Percentiles rank a stretch among this genome's conserved stretches.
These are phyloP conservation scores for Cutaneotrichosporon dermatis DNA, from an alignment of 1,284 basidiomycete genomes.

Conservation along the genomic window DNA sequence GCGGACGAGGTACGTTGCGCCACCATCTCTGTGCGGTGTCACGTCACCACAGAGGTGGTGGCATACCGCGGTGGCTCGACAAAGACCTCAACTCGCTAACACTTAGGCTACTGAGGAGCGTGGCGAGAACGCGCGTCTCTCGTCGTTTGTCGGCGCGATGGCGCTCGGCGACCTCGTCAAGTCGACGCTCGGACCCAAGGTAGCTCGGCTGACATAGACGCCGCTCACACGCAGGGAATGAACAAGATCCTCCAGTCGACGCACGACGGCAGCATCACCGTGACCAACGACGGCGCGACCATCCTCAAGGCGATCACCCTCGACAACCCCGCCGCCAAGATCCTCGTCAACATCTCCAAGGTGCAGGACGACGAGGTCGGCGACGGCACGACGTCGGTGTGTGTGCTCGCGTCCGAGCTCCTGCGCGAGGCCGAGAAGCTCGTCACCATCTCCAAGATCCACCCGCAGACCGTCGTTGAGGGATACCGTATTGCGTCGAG, in stretches of 20 bases:
- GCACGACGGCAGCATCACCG: constrained; percentile 86
- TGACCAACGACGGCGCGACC: constrained; percentile 98
- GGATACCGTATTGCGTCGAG: constrained; percentile 89
- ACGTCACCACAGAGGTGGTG: neutral
- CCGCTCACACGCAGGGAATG: constrained; percentile 44
- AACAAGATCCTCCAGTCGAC: constrained; percentile 65
- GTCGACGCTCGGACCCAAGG: constrained; percentile 95
- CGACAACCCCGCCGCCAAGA: constrained; percentile 98
- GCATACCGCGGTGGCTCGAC: neutral
- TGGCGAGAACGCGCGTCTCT: constrained; percentile 97
- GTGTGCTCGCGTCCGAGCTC: constrained; percentile 87
- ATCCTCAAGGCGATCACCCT: constrained; percentile 96
- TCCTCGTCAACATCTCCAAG: constrained; percentile 99
- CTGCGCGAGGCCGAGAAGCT: constrained; percentile 94
- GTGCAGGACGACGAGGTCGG: constrained; percentile 99
- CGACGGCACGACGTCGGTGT: constrained; percentile 93
- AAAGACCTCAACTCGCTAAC: neutral
- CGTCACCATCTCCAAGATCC: constrained; percentile 78
- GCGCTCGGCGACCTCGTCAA: constrained; percentile 97
- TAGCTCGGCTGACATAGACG: constrained; percentile 32
- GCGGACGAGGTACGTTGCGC: constrained; percentile 46
- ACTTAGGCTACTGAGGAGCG: constrained; percentile 88
- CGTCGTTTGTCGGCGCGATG: constrained; percentile 94
- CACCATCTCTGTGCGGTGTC: neutral
- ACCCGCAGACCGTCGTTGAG: constrained; percentile 99